These are phyloP conservation scores for Quercus cerris DNA, from an alignment of 306 rosid genomes.

Conservation along the genomic window DNA sequence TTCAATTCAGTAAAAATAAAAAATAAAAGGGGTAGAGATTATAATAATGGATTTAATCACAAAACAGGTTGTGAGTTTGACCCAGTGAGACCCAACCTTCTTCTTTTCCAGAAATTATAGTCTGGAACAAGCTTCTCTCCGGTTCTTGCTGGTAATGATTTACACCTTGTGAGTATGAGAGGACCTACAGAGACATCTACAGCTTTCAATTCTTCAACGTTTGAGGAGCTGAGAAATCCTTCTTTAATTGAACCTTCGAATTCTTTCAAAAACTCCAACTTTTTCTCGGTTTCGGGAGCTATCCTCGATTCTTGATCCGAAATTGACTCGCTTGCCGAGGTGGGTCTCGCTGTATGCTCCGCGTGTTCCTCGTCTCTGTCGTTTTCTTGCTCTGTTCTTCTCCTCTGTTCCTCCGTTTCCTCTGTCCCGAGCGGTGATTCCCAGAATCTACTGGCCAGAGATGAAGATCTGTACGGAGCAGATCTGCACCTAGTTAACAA, in stretches of 20 bases:
- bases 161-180: constrained; percentile 67
- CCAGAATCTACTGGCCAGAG: constrained; percentile 58
- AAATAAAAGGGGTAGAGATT: background rate
- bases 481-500: constrained; percentile 76
- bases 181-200: constrained; percentile 27
- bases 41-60: constrained; percentile 36
- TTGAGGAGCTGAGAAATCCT: constrained; percentile 31
- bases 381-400: constrained; percentile 14
- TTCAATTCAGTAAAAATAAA: background rate
- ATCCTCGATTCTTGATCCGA: constrained; percentile 28
- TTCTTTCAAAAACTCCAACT: constrained; percentile 28
- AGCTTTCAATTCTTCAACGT: constrained; percentile 17
- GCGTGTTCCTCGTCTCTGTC: constrained; percentile 17
- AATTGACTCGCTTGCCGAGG: constrained; percentile 29
- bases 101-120: constrained; percentile 39
- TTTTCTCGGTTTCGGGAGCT: constrained; percentile 30
- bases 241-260: constrained; percentile 35
- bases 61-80: constrained; percentile 36
- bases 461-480: constrained; percentile 75
- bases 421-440: constrained; percentile 42
- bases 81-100: constrained; percentile 47
- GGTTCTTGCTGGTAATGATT: constrained; percentile 75
- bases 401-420: constrained; percentile 33
- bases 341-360: constrained; percentile 22
- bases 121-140: constrained; percentile 51